These are phyloP conservation scores for Jackrogersella multiformis DNA, from an alignment of 495 filamentous ascomycete genomes.

Conservation along the genomic window DNA sequence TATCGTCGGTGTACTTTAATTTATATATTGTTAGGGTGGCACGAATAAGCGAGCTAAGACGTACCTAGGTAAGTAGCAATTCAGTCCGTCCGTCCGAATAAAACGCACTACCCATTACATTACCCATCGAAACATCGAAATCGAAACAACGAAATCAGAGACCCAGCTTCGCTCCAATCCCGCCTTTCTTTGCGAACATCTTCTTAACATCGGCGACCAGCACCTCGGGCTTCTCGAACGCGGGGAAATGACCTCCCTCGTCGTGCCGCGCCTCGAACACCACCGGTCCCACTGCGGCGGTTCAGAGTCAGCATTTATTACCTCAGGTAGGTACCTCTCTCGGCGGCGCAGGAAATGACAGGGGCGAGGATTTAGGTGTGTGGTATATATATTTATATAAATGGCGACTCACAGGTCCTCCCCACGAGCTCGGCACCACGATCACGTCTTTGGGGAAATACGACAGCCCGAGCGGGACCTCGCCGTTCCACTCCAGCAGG, in stretches of 20 bases:
- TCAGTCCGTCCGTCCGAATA: no score
- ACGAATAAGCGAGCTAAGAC: conserved; percentile 58
- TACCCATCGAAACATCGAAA: no score
- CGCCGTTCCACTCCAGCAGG: background rate
- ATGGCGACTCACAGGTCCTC: conserved; percentile 27
- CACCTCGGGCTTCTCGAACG: conserved; percentile 65
- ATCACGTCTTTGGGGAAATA: conserved; percentile 63
- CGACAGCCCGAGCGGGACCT: conserved; percentile 52
- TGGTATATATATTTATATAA: background rate
- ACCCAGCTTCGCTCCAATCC: conserved; percentile 32
- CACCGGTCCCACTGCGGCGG: conserved; percentile 56
- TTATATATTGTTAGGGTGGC: no score
- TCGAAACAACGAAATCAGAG: no score
- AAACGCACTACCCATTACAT: no score
- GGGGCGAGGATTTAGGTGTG: background rate
- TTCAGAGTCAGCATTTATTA: background rate
- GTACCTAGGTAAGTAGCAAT: no score
- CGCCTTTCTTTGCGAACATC: conserved; percentile 59
- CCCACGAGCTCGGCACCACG: conserved; percentile 61
- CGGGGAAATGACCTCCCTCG: conserved; percentile 70
- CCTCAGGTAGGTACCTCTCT: background rate
- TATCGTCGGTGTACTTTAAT: conserved; percentile 53
- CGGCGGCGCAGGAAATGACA: background rate
- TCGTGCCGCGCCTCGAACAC: conserved; percentile 64
- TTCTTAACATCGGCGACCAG: conserved; percentile 63